Conservation (phyloP, 352 stramenopile genomes). For the Globisporangium carolinianum region DNA sequence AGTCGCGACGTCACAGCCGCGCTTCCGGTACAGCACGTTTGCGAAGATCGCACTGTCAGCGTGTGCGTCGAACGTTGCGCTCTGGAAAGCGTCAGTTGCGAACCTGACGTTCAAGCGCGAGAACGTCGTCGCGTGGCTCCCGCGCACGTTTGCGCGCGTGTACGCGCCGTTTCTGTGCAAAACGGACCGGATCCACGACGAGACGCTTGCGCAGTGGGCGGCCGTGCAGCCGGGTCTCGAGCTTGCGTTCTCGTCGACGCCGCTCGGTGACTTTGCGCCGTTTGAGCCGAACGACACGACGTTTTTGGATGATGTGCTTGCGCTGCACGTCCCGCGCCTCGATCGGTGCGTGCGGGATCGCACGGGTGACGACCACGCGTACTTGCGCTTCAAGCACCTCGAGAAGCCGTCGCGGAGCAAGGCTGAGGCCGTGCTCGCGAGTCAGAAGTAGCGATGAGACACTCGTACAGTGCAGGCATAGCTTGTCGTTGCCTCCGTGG, state of each 20-base stretch:
- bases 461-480: no score
- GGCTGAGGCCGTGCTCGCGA: constrained; percentile 9
- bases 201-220: constrained; percentile 64
- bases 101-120: constrained; percentile 66
- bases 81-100: constrained; percentile 63
- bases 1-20: constrained; percentile 55
- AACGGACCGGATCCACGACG: constrained; percentile 68
- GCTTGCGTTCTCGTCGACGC: constrained; percentile 48
- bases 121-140: constrained; percentile 69
- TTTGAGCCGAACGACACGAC: constrained; percentile 53
- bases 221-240: constrained; percentile 71
- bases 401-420: constrained; percentile 29
- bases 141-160: constrained; percentile 59
- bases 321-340: constrained; percentile 68
- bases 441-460: neutral
- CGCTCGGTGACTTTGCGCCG: constrained; percentile 51
- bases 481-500: no score
- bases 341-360: constrained; percentile 79
- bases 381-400: constrained; percentile 78
- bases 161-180: constrained; percentile 70
- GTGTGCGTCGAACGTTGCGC: constrained; percentile 49
- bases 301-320: constrained; percentile 77
- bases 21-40: constrained; percentile 65
- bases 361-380: constrained; percentile 72
- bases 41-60: constrained; percentile 69